Conservation (phyloP, 2,329 filamentous ascomycete species). For the Cercospora berteroae region DNA sequence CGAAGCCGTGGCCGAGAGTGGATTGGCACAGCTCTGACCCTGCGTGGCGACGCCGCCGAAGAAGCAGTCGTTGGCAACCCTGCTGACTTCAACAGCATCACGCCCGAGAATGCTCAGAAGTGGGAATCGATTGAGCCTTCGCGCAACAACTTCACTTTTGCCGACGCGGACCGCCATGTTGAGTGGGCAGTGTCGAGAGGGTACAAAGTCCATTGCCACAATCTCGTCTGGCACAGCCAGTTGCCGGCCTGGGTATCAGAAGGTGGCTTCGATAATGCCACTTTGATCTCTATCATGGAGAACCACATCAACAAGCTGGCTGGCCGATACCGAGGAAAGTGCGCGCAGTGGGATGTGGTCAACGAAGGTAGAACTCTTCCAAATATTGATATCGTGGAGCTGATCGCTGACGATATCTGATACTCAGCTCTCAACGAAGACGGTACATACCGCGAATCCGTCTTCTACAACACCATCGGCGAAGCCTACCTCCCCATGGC, state of each 20-base stretch:
- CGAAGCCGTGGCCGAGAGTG: slow-evolving; percentile 33
- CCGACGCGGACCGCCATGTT: neutral
- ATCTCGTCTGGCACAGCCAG: slow-evolving; percentile 44
- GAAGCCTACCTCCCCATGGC: slow-evolving; percentile 32
- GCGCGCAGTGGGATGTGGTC: slow-evolving; percentile 30
- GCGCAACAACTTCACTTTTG: slow-evolving; percentile 38
- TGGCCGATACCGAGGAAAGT: slow-evolving; percentile 41
- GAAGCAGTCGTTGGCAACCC: slow-evolving; percentile 29
- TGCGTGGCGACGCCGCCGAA: slow-evolving; percentile 33
- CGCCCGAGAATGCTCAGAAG: slow-evolving; percentile 42
- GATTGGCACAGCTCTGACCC: slow-evolving; percentile 40
- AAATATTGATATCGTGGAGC: neutral
- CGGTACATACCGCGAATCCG: slow-evolving; percentile 30
- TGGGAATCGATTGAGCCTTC: slow-evolving; percentile 43
- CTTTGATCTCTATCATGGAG: slow-evolving; percentile 42
- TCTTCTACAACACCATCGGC: slow-evolving; percentile 32
- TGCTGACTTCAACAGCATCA: slow-evolving; percentile 19
- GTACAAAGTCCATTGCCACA: slow-evolving; percentile 43
- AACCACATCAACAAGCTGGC: slow-evolving; percentile 44
- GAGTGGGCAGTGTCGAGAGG: slow-evolving; percentile 32
- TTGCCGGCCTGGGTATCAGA: slow-evolving; percentile 41
- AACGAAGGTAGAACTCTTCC: slow-evolving; percentile 7
- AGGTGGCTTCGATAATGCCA: slow-evolving; percentile 38
- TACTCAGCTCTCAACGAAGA: slow-evolving; percentile 5
- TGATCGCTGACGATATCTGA: neutral